Base-by-base conservation (phyloP, 2,329 filamentous ascomycete genomes). In the Cercospora zeae-maydis region DNA sequence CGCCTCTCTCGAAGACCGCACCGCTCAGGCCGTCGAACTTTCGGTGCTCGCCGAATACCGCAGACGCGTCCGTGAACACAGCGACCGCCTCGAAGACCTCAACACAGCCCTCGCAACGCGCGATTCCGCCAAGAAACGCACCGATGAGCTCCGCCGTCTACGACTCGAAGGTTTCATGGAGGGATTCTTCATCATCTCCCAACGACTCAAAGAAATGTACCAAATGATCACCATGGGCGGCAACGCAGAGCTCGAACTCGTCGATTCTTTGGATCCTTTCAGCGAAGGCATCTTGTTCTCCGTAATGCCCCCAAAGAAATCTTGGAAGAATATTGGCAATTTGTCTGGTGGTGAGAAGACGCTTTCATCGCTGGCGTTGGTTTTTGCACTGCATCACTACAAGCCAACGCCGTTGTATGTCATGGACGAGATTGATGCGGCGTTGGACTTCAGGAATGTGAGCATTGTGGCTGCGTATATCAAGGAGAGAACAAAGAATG, bases 191-290 rank as follows among this genome's bases (percentile, higher is more conserved):
- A 89, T 87, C 66, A 99, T 99, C 77, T 98, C 93, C 1, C 83
- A 97, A 24, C 90, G 93, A 0, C 83, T 99, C 51, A 99, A 99
- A 81, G 95, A 99, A 75, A 99, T 99, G 95, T 99, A 99, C 79
- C 95, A 99, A 76, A 97, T 99, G 93, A 99, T 99, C 76, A 99
- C 95, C 21, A 98, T 99, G 92, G 95, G 95, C 65, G 95, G 95
- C 61, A 99, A 99, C 72, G 95, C 95, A 0, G 95, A 99, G 79
- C 85, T 99, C 11, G 96, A 99, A 77, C 87, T 99, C 24, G 95
- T 99, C 42, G 95, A 99, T 80, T 93, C 89, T 16, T 82, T 99
- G 2, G 96, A 99, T 75, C 95, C 95, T 0, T 99, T 99, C 81
- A 92, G 90, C 6, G 95, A 99, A 78, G 95, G 95, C 27, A 98